A percentile compares a stretch with the other conserved stretches of the same genome.
Conservation (phyloP, 108 stramenopile genomes). For the Stephanodiscus minutulus region DNA sequence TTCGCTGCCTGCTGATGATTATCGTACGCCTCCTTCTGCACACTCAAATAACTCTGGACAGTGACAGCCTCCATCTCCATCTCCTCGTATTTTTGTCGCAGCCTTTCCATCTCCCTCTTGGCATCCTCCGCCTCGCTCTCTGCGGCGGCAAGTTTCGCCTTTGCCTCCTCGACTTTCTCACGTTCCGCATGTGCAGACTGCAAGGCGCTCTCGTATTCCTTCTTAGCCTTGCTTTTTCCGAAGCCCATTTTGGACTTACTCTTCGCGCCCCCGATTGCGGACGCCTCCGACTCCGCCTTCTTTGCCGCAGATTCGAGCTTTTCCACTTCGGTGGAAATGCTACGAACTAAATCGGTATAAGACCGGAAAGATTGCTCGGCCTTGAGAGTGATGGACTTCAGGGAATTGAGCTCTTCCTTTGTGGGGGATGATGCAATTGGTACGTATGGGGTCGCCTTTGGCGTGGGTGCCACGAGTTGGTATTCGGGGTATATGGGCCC, state of each 20-base stretch:
- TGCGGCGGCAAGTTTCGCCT: slow-evolving; percentile 61
- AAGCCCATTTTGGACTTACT: slow-evolving; percentile 68
- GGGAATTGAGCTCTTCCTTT: slow-evolving; percentile 40
- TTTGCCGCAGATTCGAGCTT: slow-evolving; percentile 63
- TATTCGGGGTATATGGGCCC: background rate
- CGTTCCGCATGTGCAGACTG: slow-evolving; percentile 58
- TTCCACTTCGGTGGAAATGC: slow-evolving; percentile 54
- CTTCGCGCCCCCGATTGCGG: slow-evolving; percentile 51
- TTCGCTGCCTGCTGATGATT: slow-evolving; percentile 11
- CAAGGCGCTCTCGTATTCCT: slow-evolving; percentile 61
- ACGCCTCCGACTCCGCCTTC: slow-evolving; percentile 58
- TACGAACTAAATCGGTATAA: slow-evolving; percentile 54
- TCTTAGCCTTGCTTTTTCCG: slow-evolving; percentile 70
- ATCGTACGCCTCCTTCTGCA: slow-evolving; percentile 12
- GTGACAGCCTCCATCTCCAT: slow-evolving; percentile 77
- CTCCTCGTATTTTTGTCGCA: slow-evolving; percentile 69
- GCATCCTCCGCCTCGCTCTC: slow-evolving; percentile 54
- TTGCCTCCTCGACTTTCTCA: slow-evolving; percentile 59
- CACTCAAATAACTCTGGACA: slow-evolving; percentile 59
- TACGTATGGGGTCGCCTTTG: background rate
- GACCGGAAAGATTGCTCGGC: slow-evolving; percentile 62
- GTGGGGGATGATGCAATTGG: slow-evolving; percentile 38
- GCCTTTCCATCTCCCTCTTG: slow-evolving; percentile 59
- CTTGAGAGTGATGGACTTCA: slow-evolving; percentile 54
- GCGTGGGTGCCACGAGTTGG: background rate